Evolutionary conservation across 192 early-diverging fungal species (phyloP).

Genomic region (Coemansia asiatica): DNA sequence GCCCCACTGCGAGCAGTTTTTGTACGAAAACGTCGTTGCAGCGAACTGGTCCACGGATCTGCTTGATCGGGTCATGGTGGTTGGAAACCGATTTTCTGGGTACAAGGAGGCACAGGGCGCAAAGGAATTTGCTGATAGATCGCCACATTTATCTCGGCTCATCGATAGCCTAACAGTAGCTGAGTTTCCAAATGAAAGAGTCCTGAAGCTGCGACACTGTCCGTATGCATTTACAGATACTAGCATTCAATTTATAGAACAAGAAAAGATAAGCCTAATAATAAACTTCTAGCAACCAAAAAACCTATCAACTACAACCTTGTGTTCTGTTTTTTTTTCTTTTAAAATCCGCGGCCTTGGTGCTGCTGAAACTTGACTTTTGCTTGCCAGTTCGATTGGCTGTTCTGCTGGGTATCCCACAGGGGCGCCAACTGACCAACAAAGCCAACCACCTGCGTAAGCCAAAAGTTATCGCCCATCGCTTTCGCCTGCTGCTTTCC

Average conservation of each 20-base stretch:
- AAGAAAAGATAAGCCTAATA: neutral
- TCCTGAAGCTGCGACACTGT: conserved; percentile 25
- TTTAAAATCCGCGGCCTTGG: conserved; percentile 15
- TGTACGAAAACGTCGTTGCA: conserved; percentile 42
- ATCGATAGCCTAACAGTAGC: conserved; percentile 9
- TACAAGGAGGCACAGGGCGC: conserved; percentile 31
- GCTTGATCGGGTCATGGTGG: conserved; percentile 13
- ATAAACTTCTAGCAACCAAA: neutral
- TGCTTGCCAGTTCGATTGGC: conserved; percentile 3
- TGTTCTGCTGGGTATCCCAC: conserved; percentile 10
- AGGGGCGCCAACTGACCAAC: conserved; percentile 19
- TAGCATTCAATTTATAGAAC: conserved; percentile 23
- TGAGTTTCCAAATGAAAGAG: conserved; percentile 28
- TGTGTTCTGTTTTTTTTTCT: neutral
- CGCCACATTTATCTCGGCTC: conserved; percentile 17
- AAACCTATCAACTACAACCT: neutral
- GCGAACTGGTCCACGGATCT: conserved; percentile 32
- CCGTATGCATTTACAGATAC: conserved; percentile 49
- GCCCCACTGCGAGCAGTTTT: conserved; percentile 54
- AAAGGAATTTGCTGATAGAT: conserved; percentile 13
- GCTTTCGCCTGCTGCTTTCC: conserved; percentile 10
- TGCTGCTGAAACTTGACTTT: conserved; percentile 28
- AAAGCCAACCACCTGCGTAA: conserved; percentile 26
- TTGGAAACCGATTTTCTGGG: conserved; percentile 39
- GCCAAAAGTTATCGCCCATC: conserved; percentile 19